A percentile compares a stretch with the other conserved stretches of the same genome.
Conservation (phyloP, 2,329 filamentous ascomycete genomes). For the Mycosphaerelloides madeirae region DNA sequence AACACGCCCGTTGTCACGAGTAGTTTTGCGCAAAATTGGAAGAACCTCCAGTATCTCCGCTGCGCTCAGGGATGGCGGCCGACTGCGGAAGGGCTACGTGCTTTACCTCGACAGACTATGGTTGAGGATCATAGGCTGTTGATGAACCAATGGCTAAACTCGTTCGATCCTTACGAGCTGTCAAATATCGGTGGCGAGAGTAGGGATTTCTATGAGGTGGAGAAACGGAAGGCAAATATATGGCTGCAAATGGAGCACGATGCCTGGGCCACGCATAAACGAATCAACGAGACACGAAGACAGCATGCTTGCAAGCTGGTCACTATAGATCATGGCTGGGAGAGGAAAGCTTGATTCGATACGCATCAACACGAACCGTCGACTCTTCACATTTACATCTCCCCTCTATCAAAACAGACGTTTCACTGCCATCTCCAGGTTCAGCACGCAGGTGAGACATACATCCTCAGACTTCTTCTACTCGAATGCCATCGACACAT, state of each 20-base stretch:
- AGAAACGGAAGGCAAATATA: slow-evolving; percentile 30
- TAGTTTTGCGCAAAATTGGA: slow-evolving; percentile 40
- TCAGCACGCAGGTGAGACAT: too few relatives aligned
- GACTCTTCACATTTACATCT: too few relatives aligned
- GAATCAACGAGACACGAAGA: slow-evolving; percentile 28
- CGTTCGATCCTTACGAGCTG: neutral
- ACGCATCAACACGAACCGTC: too few relatives aligned
- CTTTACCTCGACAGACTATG: slow-evolving; percentile 30
- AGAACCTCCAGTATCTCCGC: slow-evolving; percentile 40
- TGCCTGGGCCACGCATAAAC: slow-evolving; percentile 1
- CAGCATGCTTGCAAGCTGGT: slow-evolving; percentile 8
- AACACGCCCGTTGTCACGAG: slow-evolving; percentile 26
- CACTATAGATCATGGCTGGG: slow-evolving; percentile 10
- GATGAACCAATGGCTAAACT: slow-evolving; percentile 6
- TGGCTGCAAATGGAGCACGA: slow-evolving; percentile 11
- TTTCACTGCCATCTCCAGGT: too few relatives aligned
- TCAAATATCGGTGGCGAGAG: neutral
- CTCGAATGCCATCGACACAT: too few relatives aligned
- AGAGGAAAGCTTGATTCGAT: neutral
- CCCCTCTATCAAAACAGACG: too few relatives aligned
- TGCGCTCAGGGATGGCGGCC: slow-evolving; percentile 45
- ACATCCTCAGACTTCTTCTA: too few relatives aligned
- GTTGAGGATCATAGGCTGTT: slow-evolving; percentile 3
- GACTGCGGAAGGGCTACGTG: slow-evolving; percentile 12
- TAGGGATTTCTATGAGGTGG: slow-evolving; percentile 13